Evolutionary conservation across 139 green algal species (phyloP).

Genomic region (Chlamydomonas schloesseri): DNA sequence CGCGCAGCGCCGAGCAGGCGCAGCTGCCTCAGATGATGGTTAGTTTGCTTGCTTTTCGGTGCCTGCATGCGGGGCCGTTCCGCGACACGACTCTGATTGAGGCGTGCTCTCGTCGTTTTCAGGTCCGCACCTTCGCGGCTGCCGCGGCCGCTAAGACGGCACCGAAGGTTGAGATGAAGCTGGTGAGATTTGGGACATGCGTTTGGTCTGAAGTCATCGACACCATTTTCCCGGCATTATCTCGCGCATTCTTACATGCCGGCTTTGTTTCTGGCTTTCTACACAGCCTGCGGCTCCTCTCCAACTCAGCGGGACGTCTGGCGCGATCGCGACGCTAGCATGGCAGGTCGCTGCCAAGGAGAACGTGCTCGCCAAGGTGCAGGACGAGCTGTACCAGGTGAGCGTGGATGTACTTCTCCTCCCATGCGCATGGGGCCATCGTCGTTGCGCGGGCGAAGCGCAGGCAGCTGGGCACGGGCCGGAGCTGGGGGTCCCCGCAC

Average conservation of each 20-base stretch:
- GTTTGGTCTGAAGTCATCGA: no score
- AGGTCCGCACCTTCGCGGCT: conserved; percentile 37
- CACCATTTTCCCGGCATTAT: no score
- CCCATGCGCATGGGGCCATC: no score
- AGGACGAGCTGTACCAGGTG: conserved; percentile 78
- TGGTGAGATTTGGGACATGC: conserved; percentile 42
- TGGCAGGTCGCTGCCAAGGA: conserved; percentile 73
- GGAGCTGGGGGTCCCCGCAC: no score
- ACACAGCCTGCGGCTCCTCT: conserved; percentile 64
- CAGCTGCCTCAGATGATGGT: conserved; percentile 43
- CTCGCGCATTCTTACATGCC: no score
- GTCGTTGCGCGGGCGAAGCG: no score
- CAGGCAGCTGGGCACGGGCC: no score
- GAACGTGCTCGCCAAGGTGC: conserved; percentile 69
- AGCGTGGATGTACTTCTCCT: neutral
- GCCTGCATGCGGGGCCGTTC: neutral
- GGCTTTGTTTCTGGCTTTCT: no score
- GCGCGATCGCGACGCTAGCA: conserved; percentile 59
- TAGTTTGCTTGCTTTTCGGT: neutral
- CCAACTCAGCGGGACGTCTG: conserved; percentile 61
- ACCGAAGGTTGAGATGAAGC: conserved; percentile 47
- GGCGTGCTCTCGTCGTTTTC: neutral
- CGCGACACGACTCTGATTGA: neutral
- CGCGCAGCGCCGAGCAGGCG: conserved; percentile 32
- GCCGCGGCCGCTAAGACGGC: conserved; percentile 48